Evolutionary conservation across 192 early-diverging fungal species (phyloP).

Genomic region (Rhizophagus prolifer): DNA sequence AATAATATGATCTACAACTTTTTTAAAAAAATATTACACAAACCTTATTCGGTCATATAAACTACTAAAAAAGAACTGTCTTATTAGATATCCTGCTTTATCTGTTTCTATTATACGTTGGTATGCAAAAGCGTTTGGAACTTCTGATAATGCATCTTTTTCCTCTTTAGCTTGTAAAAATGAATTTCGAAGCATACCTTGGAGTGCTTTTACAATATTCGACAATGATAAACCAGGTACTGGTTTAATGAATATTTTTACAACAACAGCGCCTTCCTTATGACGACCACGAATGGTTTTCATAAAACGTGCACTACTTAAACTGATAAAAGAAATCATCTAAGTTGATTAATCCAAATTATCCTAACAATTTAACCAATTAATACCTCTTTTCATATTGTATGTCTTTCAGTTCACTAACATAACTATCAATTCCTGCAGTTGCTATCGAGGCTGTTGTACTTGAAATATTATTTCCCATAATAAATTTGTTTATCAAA

Average conservation of each 20-base stretch:
- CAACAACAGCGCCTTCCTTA: slow-evolving; percentile 78
- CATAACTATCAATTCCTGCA: slow-evolving; percentile 72
- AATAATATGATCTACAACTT: background rate
- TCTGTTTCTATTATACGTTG: slow-evolving; percentile 86
- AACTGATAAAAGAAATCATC: slow-evolving; percentile 41
- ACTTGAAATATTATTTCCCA: slow-evolving; percentile 75
- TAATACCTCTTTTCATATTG: slow-evolving; percentile 69
- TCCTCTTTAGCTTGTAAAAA: slow-evolving; percentile 49
- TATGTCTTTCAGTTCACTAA: slow-evolving; percentile 67
- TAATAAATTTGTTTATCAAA: slow-evolving; percentile 25
- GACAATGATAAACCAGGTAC: slow-evolving; percentile 59
- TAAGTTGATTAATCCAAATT: background rate
- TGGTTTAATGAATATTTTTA: slow-evolving; percentile 93
- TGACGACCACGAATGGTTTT: slow-evolving; percentile 89
- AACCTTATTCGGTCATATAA: slow-evolving; percentile 96
- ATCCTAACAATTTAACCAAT: background rate
- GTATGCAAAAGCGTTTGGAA: slow-evolving; percentile 80
- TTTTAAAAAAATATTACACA: background rate
- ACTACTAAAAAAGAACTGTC: slow-evolving; percentile 87
- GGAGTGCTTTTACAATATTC: slow-evolving; percentile 52
- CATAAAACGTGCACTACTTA: slow-evolving; percentile 91
- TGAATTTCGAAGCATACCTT: slow-evolving; percentile 42
- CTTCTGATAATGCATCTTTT: slow-evolving; percentile 56
- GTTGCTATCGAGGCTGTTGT: slow-evolving; percentile 59
- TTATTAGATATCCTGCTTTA: slow-evolving; percentile 81